Conservation (phyloP, 805 yeast species). For the Yarrowia bubula region DNA sequence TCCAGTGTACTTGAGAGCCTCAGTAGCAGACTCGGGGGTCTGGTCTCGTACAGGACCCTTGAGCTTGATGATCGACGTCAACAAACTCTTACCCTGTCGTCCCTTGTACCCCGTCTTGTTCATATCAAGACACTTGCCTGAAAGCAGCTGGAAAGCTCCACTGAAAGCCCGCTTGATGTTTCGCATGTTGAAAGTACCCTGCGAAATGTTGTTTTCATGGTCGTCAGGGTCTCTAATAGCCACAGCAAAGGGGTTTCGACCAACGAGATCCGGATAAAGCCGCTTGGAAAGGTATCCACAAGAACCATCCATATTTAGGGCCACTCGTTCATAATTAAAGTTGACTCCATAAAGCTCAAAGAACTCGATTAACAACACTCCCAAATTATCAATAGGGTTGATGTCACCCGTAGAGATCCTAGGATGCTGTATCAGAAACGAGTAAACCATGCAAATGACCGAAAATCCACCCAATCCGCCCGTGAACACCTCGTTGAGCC, state of each 20-base stretch:
- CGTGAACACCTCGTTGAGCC: constrained; percentile 77
- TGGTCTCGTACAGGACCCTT: constrained; percentile 67
- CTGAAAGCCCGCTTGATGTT: constrained; percentile 82
- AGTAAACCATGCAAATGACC: constrained; percentile 79
- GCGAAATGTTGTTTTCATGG: constrained; percentile 72
- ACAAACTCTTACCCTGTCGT: constrained; percentile 66
- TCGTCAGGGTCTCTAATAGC: constrained; percentile 91
- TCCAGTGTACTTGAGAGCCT: constrained; percentile 44
- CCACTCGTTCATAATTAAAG: constrained; percentile 80
- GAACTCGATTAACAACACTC: constrained; percentile 83
- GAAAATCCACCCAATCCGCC: constrained; percentile 97
- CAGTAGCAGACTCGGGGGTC: constrained; percentile 42
- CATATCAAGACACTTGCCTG: constrained; percentile 72
- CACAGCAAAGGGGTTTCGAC: constrained; percentile 57
- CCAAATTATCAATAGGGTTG: constrained; percentile 70
- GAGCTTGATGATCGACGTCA: constrained; percentile 76
- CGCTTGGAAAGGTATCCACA: constrained; percentile 60
- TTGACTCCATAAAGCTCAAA: constrained; percentile 89
- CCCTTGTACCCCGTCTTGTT: constrained; percentile 62
- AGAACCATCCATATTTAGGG: constrained; percentile 60
- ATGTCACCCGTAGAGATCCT: constrained; percentile 65
- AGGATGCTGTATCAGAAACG: constrained; percentile 79
- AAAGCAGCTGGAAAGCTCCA: constrained; percentile 78
- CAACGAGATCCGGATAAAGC: constrained; percentile 50
- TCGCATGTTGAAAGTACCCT: constrained; percentile 78